Percentiles rank a stretch among this genome's conserved stretches.
These are phyloP conservation scores for Thielaviopsis euricoi DNA, from an alignment of 2,329 filamentous ascomycete genomes.

Conservation along the genomic window DNA sequence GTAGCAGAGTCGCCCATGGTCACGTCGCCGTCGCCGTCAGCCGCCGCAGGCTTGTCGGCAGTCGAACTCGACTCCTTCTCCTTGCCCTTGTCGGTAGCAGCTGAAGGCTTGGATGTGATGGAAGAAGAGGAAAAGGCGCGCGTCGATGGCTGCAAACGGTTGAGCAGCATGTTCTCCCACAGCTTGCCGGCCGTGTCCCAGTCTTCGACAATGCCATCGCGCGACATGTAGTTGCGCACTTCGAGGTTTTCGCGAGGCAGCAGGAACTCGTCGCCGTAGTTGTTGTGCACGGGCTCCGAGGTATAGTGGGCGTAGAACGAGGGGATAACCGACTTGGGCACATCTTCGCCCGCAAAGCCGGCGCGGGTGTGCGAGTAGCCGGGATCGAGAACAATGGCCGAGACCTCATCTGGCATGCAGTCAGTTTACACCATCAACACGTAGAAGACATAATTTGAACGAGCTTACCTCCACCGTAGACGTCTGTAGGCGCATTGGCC, in stretches of 20 bases:
- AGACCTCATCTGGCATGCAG: constrained; percentile 67
- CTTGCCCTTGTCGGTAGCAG: constrained; percentile 41
- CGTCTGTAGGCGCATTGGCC: constrained; percentile 32
- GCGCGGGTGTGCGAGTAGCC: constrained; percentile 84
- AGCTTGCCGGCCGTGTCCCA: constrained; percentile 83
- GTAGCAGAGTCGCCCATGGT: constrained; percentile 31
- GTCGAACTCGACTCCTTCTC: constrained; percentile 13
- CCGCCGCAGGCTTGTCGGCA: constrained; percentile 16
- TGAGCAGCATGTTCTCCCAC: constrained; percentile 87
- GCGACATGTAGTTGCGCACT: constrained; percentile 80
- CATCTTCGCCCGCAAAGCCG: constrained; percentile 94
- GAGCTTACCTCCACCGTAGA: constrained; percentile 43
- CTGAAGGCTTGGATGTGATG: constrained; percentile 55
- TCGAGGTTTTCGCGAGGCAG: constrained; percentile 61
- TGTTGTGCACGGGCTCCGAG: constrained; percentile 31
- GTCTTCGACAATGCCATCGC: constrained; percentile 82
- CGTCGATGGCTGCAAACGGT: constrained; percentile 65
- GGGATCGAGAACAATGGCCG: constrained; percentile 87
- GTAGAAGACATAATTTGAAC: constrained; percentile 1
- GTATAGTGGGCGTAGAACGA: constrained; percentile 62
- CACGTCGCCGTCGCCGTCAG: constrained; percentile 45
- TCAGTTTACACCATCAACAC: constrained; percentile 6
- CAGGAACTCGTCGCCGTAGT: constrained; percentile 86
- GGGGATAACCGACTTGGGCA: constrained; percentile 82
- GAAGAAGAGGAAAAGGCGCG: constrained; percentile 29